Percentiles rank a stretch among this genome's conserved stretches.
Evolutionary conservation across 306 rosid species (phyloP).

Genomic region (Rosa persica): DNA sequence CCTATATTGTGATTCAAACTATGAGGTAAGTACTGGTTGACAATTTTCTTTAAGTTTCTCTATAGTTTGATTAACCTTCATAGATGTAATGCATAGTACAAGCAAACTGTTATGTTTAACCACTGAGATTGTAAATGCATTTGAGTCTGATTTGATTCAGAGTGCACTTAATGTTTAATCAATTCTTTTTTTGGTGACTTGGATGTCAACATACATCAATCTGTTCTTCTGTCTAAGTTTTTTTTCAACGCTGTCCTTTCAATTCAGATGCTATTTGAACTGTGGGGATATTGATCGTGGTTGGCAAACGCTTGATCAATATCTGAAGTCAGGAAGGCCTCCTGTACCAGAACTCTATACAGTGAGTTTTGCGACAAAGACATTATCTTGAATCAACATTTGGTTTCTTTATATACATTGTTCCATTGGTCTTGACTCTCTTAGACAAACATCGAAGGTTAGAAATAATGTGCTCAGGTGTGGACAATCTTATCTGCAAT

Average conservation of each 20-base stretch:
- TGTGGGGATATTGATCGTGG: constrained; percentile 78
- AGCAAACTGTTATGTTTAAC: background rate
- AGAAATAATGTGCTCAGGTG: background rate
- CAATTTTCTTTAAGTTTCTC: background rate
- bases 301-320: constrained; percentile 54
- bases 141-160: background rate
- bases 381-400: constrained; percentile 3
- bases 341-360: constrained; percentile 48
- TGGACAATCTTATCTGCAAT: background rate
- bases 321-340: constrained; percentile 38
- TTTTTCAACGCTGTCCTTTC: constrained; percentile 26
- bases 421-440: background rate
- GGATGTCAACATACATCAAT: background rate
- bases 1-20: constrained; percentile 58
- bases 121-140: background rate
- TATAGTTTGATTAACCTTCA: background rate
- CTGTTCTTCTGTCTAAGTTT: background rate
- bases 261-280: constrained; percentile 70
- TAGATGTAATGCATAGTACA: background rate
- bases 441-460: background rate
- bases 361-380: constrained; percentile 48
- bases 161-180: background rate
- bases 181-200: background rate
- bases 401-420: background rate
- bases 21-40: constrained; percentile 59